Evolutionary conservation across 139 green algal genomes (phyloP).

Genomic region (Micromonas pusilla): DNA sequence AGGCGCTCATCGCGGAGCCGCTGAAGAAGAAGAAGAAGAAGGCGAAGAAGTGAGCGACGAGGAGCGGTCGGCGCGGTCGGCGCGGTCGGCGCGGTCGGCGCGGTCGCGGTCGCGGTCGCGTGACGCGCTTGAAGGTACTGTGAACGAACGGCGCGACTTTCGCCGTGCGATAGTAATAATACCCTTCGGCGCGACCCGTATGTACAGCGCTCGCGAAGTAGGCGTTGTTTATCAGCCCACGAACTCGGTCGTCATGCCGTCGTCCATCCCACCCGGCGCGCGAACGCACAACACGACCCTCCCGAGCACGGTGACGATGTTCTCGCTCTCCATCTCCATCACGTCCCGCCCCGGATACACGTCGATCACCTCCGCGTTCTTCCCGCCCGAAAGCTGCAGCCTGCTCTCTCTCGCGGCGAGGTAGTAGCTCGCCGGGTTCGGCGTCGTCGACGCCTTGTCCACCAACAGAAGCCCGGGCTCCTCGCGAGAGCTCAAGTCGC

Average conservation of each 20-base stretch:
- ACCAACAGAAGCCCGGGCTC: not conserved
- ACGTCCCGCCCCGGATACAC: not conserved
- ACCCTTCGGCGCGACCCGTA: too few species aligned
- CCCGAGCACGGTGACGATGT: not conserved
- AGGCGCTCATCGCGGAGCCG: constrained; percentile 43
- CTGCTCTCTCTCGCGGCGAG: not conserved
- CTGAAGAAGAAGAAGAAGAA: constrained; percentile 37
- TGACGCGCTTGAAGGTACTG: too few species aligned
- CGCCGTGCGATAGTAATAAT: too few species aligned
- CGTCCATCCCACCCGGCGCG: not conserved
- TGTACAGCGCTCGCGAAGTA: too few species aligned
- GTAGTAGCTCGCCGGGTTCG: not conserved
- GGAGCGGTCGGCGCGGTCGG: not conserved
- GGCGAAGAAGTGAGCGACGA: constrained; percentile 19
- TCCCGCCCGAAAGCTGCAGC: not conserved
- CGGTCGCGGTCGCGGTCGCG: too few species aligned
- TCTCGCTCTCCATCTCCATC: not conserved
- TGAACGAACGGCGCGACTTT: too few species aligned
- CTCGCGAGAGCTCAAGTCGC: not conserved
- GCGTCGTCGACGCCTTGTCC: not conserved
- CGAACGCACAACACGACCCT: not conserved
- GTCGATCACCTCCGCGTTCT: not conserved
- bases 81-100: too few species aligned
- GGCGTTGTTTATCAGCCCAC: not conserved
- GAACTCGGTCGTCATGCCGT: constrained; percentile 22